A percentile compares a stretch with the other conserved stretches of the same genome.
phyloP scores from a whole-genome alignment of 2,329 filamentous ascomycete genomes.

The Ciborinia camelliae region DNA sequence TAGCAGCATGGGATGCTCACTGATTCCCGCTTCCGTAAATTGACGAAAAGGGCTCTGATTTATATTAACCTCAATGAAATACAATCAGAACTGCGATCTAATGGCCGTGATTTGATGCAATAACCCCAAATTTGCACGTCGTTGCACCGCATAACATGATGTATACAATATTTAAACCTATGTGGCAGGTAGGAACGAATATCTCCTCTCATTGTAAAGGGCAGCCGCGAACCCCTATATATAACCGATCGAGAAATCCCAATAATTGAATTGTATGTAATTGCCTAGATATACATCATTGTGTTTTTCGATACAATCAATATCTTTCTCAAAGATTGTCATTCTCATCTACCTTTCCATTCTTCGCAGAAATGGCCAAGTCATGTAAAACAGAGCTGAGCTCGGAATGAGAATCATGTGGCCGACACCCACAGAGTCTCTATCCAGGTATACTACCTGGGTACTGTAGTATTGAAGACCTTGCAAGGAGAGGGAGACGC shows the following conservation, averaged over 20 bases:
- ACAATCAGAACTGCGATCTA: background rate
- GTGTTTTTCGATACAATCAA: too few relatives aligned
- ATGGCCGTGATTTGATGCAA: background rate
- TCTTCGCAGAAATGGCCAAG: background rate
- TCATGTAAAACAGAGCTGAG: too few relatives aligned
- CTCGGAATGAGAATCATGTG: too few relatives aligned
- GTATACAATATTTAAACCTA: background rate
- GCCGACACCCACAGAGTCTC: too few relatives aligned
- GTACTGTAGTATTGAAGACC: too few relatives aligned
- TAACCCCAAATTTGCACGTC: background rate
- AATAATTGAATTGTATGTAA: background rate
- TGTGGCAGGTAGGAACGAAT: background rate
- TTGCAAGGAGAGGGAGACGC: too few relatives aligned
- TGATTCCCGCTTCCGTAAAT: background rate
- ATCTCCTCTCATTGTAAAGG: background rate
- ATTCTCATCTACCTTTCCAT: background rate
- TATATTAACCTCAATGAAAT: background rate
- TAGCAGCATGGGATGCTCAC: slow-evolving; percentile 19
- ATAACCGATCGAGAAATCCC: background rate
- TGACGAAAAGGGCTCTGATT: background rate
- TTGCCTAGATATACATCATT: background rate
- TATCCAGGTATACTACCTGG: too few relatives aligned
- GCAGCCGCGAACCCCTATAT: background rate
- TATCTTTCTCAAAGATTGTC: background rate
- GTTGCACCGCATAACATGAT: background rate